Evolutionary conservation across 257 asterid genomes (phyloP).

Genomic region (Nicotiana paniculata): DNA sequence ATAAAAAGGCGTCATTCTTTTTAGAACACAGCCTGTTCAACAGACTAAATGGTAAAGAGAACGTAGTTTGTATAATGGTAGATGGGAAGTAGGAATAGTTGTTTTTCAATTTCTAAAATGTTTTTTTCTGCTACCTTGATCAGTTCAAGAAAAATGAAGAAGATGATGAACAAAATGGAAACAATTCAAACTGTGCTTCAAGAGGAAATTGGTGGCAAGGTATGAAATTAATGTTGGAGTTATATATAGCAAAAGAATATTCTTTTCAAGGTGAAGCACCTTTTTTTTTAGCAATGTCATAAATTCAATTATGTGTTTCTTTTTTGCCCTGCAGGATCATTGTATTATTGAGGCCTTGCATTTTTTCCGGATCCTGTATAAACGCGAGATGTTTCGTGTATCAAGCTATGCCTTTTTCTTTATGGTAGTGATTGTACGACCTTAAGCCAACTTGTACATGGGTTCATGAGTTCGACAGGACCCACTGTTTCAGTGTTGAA

Average conservation of each 20-base stretch:
- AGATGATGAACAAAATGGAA: constrained; percentile 42
- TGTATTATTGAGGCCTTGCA: constrained; percentile 37
- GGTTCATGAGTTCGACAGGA: not conserved
- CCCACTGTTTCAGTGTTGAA: too few relatives aligned
- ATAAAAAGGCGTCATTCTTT: not conserved
- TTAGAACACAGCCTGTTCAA: too few relatives aligned
- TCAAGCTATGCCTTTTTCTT: rapidly evolving
- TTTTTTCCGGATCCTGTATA: rapidly evolving
- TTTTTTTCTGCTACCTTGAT: not conserved
- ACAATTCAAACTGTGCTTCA: constrained; percentile 48
- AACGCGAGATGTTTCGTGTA: rapidly evolving
- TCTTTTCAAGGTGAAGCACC: not conserved
- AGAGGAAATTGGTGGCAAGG: constrained; percentile 97
- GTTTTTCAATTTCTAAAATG: not conserved
- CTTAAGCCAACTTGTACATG: not conserved
- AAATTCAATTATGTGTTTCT: not conserved
- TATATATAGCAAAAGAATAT: not conserved
- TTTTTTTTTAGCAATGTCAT: not conserved
- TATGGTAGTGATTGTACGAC: too few relatives aligned
- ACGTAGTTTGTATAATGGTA: too few relatives aligned
- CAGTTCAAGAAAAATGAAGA: constrained; percentile 47
- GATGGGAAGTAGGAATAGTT: not conserved
- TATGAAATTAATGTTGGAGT: constrained; percentile 1
- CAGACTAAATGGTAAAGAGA: not conserved
- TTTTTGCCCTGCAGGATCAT: constrained; percentile 47